Base-by-base conservation (phyloP, 768 basidiomycete species). In the Naganishia vaughanmartiniae region DNA sequence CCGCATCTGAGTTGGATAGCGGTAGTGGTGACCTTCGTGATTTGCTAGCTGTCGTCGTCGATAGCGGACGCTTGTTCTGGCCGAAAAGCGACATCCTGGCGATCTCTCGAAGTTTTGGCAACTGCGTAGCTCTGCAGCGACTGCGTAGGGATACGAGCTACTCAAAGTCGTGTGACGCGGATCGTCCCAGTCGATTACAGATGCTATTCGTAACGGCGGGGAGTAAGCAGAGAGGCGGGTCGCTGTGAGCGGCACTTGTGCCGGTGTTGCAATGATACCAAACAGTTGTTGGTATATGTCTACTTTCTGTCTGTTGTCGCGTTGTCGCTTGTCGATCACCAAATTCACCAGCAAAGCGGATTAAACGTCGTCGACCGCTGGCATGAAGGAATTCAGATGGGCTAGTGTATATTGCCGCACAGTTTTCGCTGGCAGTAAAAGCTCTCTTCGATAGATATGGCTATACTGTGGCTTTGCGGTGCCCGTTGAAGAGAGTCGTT, bases 71-170 rank as follows among this genome's bases (percentile, higher is more conserved):
- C 68, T 81, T 81, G 33, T 76, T 77, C 54, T 81, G 80, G n/a
- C 80, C 80, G 67, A 81, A 81, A 42, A 81, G 73, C 51, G 80
- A 81, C 80, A 81, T 81, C 31, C 19, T 57, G n/a, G 48, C 24
- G n/a, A 51, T n/a, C 24, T n/a, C 6, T 24, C 24, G 48, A 51
- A 7, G 6, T 15, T 51, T 51, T 21, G 48, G 7, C 24, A 26
- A 2, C 26, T 39, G 26, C n/a, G 56, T 21, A n/a, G 56, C 28
- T 57, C 36, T 31, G 31, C 5, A 57, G 56, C 17, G 28, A 57
- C 30, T 57, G 7, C 26, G 30, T 28, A 31, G 30, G 17, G 28
- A n/a, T 31, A 31, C 36, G 17, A 28, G 56, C 30, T 57, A 26
- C 36, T 57, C 19, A 1, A 5, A n/a, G 56, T 57, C 15, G 7